Evolutionary conservation across 2,329 filamentous ascomycete species (phyloP), one percentile per base, ranked within the genome.

Genomic region (Fusarium camptoceras): DNA sequence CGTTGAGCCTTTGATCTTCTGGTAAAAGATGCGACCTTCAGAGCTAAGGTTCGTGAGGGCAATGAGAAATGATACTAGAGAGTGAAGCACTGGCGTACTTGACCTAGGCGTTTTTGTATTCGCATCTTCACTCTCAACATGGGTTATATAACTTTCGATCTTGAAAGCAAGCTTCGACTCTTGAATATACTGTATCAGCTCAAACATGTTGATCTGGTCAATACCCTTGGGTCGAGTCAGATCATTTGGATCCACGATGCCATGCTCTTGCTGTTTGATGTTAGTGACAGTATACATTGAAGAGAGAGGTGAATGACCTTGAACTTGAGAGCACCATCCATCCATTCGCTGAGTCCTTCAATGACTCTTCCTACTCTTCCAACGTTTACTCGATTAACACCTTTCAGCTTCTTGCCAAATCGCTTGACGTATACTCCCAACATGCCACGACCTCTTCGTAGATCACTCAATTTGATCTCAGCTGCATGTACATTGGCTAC

Each of bases 141-240:
- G 87, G 5, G 88, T 85, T 5, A 90, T 88, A 76, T 98, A 99
- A 50, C 93, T 92, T 80, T 99, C 95, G 14, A 98, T 92, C 79
- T 99, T 99, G 69, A 94, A 92, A 2, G 95, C 94, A 15, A 99
- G 83, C 75, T 97, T 98, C 66, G 94, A 98, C 68, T 96, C 91
- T 75, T 95, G 92, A 6, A 99, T 88, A 78, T 98, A 98, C 44
- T 89, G 87, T 31, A 94, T 90, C 16, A 99, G 85, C 76, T 96
- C 95, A 80, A 93, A 95, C 30, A 98, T 87, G 75, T 98, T 97
- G 81, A 99, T 94, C 76, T 98, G 95, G 76, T 99, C 96, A 25
- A 96, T 92, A 0, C 94, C 94, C 77, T 97, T 97, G 39, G 90
- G 90, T 25, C 90, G 87, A 70, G 98, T 89, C 2, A 99, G 84